Evolutionary conservation across 345 rosid genomes (phyloP).

Genomic region (Eucalyptus leucophloia): DNA sequence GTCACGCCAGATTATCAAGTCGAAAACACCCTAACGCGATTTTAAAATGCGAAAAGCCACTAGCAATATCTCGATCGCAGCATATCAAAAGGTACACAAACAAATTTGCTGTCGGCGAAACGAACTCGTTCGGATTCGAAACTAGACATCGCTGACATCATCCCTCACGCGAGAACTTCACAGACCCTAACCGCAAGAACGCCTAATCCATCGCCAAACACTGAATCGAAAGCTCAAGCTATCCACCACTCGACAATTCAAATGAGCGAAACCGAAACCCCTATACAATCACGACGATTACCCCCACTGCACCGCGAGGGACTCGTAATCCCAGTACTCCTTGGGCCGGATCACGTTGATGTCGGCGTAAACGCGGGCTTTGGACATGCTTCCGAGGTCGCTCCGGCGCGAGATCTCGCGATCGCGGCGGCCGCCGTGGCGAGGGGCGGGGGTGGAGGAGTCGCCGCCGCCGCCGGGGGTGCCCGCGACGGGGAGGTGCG

Average conservation of each 20-base stretch:
- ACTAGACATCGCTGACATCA: background rate
- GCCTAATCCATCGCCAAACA: background rate
- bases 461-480: background rate
- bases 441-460: background rate
- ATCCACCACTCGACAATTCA: background rate
- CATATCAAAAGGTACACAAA: background rate
- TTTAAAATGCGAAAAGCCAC: background rate
- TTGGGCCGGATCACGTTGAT: constrained; percentile 79
- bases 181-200: background rate
- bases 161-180: background rate
- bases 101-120: background rate
- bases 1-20: background rate
- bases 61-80: background rate
- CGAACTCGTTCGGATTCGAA: background rate
- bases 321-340: constrained; percentile 58
- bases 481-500: constrained; percentile 32
- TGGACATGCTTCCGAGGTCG: constrained; percentile 50
- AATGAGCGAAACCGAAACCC: background rate
- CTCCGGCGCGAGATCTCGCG: background rate
- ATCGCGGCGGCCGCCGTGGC: background rate
- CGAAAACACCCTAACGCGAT: background rate
- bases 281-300: background rate
- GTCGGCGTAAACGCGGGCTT: constrained; percentile 78
- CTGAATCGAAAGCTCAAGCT: background rate
- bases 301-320: constrained; percentile 67